Conservation (phyloP, 202 grass and related monocot species). For the Alloteropsis angusta region DNA sequence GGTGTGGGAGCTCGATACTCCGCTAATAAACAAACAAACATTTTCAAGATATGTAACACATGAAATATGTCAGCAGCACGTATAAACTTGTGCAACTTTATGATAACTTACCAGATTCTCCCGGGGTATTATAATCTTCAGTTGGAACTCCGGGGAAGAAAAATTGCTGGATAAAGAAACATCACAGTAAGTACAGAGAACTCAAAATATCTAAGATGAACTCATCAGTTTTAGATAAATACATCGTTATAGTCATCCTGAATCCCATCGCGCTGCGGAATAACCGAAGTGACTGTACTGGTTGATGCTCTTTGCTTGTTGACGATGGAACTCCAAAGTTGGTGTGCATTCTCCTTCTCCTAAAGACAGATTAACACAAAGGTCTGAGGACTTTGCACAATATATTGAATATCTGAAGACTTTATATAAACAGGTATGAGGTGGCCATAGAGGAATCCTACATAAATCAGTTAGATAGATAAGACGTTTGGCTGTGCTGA, state of each 20-base stretch:
- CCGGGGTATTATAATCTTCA: constrained; percentile 97
- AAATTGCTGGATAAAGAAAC: constrained; percentile 37
- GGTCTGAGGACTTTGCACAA: background rate
- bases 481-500: background rate
- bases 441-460: background rate
- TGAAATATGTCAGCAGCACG: background rate
- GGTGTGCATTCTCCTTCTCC: constrained; percentile 17
- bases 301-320: constrained; percentile 22
- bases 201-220: constrained; percentile 5
- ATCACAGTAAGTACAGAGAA: constrained; percentile 10
- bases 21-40: constrained; percentile 36
- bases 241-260: constrained; percentile 92
- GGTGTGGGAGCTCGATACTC: constrained; percentile 74
- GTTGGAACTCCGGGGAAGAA: constrained; percentile 58
- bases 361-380: constrained; percentile 7
- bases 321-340: constrained; percentile 37
- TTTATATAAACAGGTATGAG: background rate
- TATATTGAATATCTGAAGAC: background rate
- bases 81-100: background rate
- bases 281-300: constrained; percentile 21
- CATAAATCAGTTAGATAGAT: background rate
- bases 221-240: constrained; percentile 28
- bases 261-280: constrained; percentile 82
- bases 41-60: background rate
- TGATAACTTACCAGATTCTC: constrained; percentile 60